Conservation (phyloP, 2,329 filamentous ascomycete genomes). For the Diaporthe destruens region DNA sequence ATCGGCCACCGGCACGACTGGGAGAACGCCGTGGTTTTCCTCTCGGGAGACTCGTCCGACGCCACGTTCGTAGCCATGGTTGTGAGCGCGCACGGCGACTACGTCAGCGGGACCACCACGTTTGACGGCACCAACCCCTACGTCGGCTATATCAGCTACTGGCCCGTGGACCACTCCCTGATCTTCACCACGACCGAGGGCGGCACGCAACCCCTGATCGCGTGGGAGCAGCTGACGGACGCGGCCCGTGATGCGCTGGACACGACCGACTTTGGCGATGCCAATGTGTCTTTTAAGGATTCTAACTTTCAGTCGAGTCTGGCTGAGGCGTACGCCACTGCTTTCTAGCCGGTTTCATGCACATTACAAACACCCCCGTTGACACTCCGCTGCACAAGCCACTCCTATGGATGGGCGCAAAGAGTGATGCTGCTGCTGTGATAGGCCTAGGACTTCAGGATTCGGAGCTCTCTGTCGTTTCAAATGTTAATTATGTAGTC, state of each 20-base stretch:
- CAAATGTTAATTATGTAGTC: not conserved
- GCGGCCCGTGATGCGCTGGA: conserved; percentile 52
- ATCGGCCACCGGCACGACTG: conserved; percentile 56
- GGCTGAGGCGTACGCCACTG: conserved; percentile 29
- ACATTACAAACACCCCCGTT: too few species aligned
- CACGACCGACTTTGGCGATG: conserved; percentile 54
- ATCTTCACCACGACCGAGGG: conserved; percentile 53
- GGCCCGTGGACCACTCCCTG: conserved; percentile 53
- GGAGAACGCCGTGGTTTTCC: conserved; percentile 52
- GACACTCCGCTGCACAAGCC: not conserved
- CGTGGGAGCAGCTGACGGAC: conserved; percentile 57
- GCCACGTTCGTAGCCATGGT: conserved; percentile 53
- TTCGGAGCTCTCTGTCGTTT: not conserved
- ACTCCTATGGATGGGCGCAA: not conserved
- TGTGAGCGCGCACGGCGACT: conserved; percentile 55
- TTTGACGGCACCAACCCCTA: conserved; percentile 45
- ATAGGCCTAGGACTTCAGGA: not conserved
- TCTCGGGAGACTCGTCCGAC: conserved; percentile 47
- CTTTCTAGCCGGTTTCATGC: not conserved
- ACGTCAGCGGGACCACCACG: conserved; percentile 36
- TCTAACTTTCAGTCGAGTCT: conserved; percentile 34
- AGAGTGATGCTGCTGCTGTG: not conserved
- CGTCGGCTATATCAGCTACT: conserved; percentile 51
- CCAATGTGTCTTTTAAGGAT: conserved; percentile 36
- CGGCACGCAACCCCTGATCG: conserved; percentile 54